Evolutionary conservation across 2,329 filamentous ascomycete genomes (phyloP), one percentile per base, ranked within the genome.

Genomic region (Pseudodiploospora longispora): DNA sequence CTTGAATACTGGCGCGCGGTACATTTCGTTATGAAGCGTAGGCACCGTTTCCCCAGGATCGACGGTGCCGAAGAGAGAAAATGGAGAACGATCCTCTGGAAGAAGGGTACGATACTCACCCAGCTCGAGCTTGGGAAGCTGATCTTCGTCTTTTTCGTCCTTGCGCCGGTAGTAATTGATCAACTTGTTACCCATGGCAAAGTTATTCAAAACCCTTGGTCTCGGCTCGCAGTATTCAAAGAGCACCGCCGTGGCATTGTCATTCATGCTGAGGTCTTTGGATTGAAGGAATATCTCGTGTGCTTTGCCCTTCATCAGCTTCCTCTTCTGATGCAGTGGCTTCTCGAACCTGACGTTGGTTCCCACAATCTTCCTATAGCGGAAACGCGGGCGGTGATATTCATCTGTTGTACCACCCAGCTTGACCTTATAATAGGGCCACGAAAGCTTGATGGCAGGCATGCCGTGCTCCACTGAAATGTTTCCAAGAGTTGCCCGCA

Each of bases 121-220:
- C 49, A 98, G 77, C 4, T 95, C 88, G 38, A 75, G 72, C 69
- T 89, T 94, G 1, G 87, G 85, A 1, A 87, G 76, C 42, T 79
- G 75, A 40, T 81, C 78, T 48, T 93, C 87, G 38, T 94, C 87
- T 31, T 76, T 76, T 36, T 75, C 72, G 35, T 78, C 78, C 59
- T 88, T 85, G 57, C 88, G 88, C 47, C 90, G 85, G 61, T 96
- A 96, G 65, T 97, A 98, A 64, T 98, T 97, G 70, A 97, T 88
- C 47, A 98, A 78, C 42, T 89, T 85, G 62, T 85, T 95, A 42
- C 90, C 90, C 93, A 98, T 98, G 52, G 91, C 93, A 57, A 96
- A 95, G 59, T 95, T 96, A 36, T 91, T 96, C 49, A 98, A 71
- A 47, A 95, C 88, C 7, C 84, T 85, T 1, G 93, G 93, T 50